Evolutionary conservation across 2,329 filamentous ascomycete species (phyloP), one percentile per base, ranked within the genome.

Genomic region (Fusarium musae): DNA sequence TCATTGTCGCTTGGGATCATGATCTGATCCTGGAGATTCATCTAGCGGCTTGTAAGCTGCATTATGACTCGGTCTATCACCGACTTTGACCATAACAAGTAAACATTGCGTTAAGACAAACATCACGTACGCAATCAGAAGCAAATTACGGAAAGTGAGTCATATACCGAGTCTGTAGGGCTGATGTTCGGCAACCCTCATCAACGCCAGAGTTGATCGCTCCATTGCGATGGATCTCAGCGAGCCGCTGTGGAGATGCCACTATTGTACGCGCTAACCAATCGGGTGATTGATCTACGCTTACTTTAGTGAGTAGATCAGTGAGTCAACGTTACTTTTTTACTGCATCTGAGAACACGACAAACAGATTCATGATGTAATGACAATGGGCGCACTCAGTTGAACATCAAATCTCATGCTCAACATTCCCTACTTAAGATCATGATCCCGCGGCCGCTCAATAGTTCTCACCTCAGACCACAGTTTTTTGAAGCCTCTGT

Each of bases 71-170:
- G 6, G 5, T 36, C 34, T 16, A 8, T 36, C 34, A 15, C 34
- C 8, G 7, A 1, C 15, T 3, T 9, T 9, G 9, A n/a, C 21
- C 40, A 5, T 9, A 34, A 19, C 2, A 3, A 17, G 47, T 32
- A 32, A 9, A 4, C 21, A 13, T 3, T 16, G 30, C 30, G 15
- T 23, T 2, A 12, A n/a, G 9, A 49, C 9, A 8, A 15, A 10
- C 1, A 15, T 4, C 12, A 21, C 5, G 26, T 4, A 47, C 15
- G 5, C 10, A 13, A 6, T 21, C 26, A 19, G 17, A 21, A 30
- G 8, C 1, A 6, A 30, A 21, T 8, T 4, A 0, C 15, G 3
- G 6, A n/a, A 15, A n/a, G 5, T 23, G 34, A 36, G 15, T 39
- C 50, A 37, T 6, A 16, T 53, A 26, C 13, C 13, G 3, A 2